Conservation (phyloP, 1,139 yeast genomes). For the Geotrichum citri-aurantii region DNA sequence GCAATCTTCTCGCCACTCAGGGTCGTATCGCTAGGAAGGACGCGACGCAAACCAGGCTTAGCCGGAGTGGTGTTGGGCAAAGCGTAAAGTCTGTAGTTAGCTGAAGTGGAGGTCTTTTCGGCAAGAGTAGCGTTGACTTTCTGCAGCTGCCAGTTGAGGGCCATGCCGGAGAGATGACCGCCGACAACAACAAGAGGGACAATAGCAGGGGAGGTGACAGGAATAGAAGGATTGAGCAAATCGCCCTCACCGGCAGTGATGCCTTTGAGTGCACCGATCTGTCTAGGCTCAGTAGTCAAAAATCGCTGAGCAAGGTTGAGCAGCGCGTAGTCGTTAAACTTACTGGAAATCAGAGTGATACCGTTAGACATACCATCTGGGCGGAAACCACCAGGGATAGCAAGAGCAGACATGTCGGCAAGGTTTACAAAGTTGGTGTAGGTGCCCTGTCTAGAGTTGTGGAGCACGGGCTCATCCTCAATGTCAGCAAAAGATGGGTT, state of each 20-base stretch:
- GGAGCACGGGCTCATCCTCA: conserved; percentile 66
- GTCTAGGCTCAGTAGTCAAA: conserved; percentile 46
- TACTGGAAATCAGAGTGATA: conserved; percentile 72
- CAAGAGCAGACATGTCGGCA: conserved; percentile 87
- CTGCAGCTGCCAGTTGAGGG: conserved; percentile 89
- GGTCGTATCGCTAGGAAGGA: conserved; percentile 35
- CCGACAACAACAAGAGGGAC: conserved; percentile 89
- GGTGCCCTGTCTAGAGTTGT: conserved; percentile 89
- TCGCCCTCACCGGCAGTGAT: conserved; percentile 37
- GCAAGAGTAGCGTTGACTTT: conserved; percentile 74
- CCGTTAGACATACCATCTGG: conserved; percentile 86
- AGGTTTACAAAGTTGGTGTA: conserved; percentile 94
- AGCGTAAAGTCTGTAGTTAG: conserved; percentile 73
- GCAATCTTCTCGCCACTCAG: conserved; percentile 55
- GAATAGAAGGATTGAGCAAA: conserved; percentile 37
- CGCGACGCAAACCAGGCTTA: conserved; percentile 85
- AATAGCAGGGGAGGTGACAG: conserved; percentile 37
- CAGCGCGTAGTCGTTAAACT: conserved; percentile 83
- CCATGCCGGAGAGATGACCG: conserved; percentile 85
- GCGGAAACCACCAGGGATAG: conserved; percentile 84
- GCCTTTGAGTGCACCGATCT: conserved; percentile 41
- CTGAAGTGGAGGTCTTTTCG: conserved; percentile 60
- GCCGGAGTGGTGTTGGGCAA: conserved; percentile 73
- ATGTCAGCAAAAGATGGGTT: conserved; percentile 76
- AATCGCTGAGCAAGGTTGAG: conserved; percentile 74